Evolutionary conservation across 1,139 yeast genomes (phyloP), one percentile per base, ranked within the genome.

Genomic region (Yamadazyma trypodendri): DNA sequence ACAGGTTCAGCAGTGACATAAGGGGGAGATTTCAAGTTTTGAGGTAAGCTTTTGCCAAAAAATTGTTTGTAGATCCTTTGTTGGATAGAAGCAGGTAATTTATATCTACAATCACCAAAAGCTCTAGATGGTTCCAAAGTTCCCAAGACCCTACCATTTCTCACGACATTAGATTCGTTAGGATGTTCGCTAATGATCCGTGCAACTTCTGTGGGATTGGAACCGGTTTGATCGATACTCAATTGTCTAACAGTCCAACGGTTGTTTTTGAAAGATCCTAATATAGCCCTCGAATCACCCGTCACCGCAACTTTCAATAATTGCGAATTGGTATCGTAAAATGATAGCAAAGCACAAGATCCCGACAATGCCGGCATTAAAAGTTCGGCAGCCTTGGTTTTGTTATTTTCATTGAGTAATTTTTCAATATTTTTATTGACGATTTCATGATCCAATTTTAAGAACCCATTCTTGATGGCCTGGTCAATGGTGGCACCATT

Each of bases 1-100:
- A 84, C 96, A 0, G 99, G 99, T 56, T 84, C 90, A 1, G 98
- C 97, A 1, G 98, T 92, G 24, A 92, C 97, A 59, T 92, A 92
- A 0, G 99, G 99, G 5, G 99, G 98, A 1, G 96, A 83, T 43
- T 79, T 69, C 46, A 88, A 73, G 50, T 83, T 81, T 36, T 79
- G 77, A 3, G 97, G 97, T 34, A 86, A 78, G 42, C 83, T 69
- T 55, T 92, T 78, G 25, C 96, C 95, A 58, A 90, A 90, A 51
- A 88, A 84, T 54, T 82, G 84, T 44, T 82, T 74, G 49, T 87
- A 84, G 20, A 85, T 74, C 41, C 76, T 66, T 40, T 84, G 84
- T 54, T 94, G 97, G 44, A 87, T 75, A 22, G 81, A 80, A 2
- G 72, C 73, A 21, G 86, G 84, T 21, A 88, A 72, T 58, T 92